A percentile compares a stretch with the other conserved stretches of the same genome.
phyloP scores from a whole-genome alignment of 2,329 filamentous ascomycete genomes.

The Ophiocordyceps unilateralis region DNA sequence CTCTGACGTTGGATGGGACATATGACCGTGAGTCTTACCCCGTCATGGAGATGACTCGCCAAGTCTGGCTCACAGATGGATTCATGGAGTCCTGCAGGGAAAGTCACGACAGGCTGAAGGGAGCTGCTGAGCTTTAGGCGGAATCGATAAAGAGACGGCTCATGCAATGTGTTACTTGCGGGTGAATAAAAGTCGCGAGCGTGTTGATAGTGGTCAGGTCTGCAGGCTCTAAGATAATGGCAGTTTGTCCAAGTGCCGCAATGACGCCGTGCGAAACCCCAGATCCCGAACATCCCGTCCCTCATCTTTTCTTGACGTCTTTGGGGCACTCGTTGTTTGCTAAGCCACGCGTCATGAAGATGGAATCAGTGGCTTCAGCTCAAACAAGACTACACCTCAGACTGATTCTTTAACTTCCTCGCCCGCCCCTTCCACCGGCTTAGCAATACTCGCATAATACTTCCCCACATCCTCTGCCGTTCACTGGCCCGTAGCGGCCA shows the following conservation, averaged over 20 bases:
- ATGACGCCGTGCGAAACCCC: too few relatives aligned
- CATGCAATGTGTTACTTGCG: too few relatives aligned
- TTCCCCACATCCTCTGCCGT: conserved; percentile 5
- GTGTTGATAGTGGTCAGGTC: too few relatives aligned
- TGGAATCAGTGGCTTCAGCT: conserved; percentile 6
- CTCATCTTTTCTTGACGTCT: too few relatives aligned
- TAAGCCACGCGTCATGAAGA: too few relatives aligned
- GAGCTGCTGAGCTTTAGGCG: conserved; percentile 2
- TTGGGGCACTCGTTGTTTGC: too few relatives aligned
- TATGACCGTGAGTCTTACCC: conserved; percentile 3
- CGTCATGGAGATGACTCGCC: too few relatives aligned
- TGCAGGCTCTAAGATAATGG: too few relatives aligned
- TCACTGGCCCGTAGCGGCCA: conserved; percentile 6
- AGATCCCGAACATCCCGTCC: too few relatives aligned
- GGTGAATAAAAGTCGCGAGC: too few relatives aligned
- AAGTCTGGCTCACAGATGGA: conserved; percentile 1
- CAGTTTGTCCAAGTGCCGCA: too few relatives aligned
- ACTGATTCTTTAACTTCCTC: not conserved
- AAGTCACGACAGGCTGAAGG: conserved; percentile 3
- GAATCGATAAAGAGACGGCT: conserved; percentile 2
- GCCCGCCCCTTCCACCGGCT: not conserved
- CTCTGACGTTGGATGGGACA: conserved; percentile 7
- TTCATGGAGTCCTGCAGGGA: conserved; percentile 3
- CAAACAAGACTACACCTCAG: not conserved
- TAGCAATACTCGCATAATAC: conserved; percentile 4